These are phyloP conservation scores for Sicyos baderoa DNA, from an alignment of 306 rosid genomes.

Conservation along the genomic window DNA sequence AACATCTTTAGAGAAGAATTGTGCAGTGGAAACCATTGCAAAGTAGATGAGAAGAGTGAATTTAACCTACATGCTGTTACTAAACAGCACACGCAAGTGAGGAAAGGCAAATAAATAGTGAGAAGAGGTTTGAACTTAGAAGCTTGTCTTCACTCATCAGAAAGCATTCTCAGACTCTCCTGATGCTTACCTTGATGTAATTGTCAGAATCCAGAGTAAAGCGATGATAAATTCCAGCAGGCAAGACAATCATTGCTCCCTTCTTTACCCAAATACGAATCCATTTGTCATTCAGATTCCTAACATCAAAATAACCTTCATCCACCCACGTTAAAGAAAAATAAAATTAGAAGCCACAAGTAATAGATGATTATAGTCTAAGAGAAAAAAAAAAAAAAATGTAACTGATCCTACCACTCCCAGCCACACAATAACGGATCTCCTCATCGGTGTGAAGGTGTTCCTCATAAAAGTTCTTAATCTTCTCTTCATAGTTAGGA, in stretches of 20 bases:
- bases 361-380: background rate
- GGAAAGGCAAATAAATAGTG: background rate
- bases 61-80: background rate
- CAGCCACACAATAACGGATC: conserved; percentile 79
- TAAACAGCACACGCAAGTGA: no score
- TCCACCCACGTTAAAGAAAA: conserved; percentile 11
- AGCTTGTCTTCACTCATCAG: no score
- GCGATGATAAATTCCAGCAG: conserved; percentile 96
- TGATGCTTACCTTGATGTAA: conserved; percentile 75
- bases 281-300: conserved; percentile 79
- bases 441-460: conserved; percentile 97
- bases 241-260: conserved; percentile 92
- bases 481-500: conserved; percentile 92
- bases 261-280: conserved; percentile 88
- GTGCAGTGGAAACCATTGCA: background rate
- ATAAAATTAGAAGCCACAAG: conserved; percentile 24
- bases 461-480: conserved; percentile 77
- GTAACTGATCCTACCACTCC: conserved; percentile 58
- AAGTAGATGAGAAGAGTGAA: background rate
- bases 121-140: background rate
- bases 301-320: conserved; percentile 90
- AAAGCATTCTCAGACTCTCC: background rate
- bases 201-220: conserved; percentile 83
- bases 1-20: background rate
- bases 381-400: conserved; percentile 21